phyloP scores from a whole-genome alignment of 148 eudicot species.

The Selenicereus undatus region DNA sequence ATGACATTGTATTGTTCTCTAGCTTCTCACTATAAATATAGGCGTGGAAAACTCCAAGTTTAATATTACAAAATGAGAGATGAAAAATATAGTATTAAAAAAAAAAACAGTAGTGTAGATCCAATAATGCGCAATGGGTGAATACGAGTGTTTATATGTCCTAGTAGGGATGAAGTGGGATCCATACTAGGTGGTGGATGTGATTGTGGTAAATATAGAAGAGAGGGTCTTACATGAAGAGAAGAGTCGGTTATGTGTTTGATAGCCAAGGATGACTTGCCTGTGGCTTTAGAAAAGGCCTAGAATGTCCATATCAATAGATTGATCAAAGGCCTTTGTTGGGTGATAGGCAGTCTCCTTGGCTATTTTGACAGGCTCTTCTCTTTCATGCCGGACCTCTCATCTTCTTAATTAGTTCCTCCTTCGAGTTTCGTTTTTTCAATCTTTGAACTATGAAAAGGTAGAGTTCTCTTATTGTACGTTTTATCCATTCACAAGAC shows the following conservation, averaged over 20 bases:
- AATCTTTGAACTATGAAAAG: too few species aligned
- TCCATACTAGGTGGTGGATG: too few species aligned
- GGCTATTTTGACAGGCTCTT: neutral
- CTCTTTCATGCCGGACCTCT: neutral
- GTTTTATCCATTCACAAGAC: too few species aligned
- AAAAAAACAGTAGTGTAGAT: too few species aligned
- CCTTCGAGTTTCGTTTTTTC: too few species aligned
- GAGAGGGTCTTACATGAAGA: conserved; percentile 4
- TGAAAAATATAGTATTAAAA: too few species aligned
- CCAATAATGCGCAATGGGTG: neutral
- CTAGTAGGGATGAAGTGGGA: too few species aligned
- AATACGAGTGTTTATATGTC: neutral
- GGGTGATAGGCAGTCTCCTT: neutral
- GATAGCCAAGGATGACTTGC: conserved; percentile 11
- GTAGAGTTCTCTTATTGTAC: too few species aligned
- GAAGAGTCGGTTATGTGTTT: conserved; percentile 3
- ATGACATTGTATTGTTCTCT: neutral
- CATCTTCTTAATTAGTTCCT: neutral
- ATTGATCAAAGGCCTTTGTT: too few species aligned
- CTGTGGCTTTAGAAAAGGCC: neutral
- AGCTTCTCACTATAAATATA: neutral
- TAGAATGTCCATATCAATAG: too few species aligned
- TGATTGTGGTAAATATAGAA: neutral
- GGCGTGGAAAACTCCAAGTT: neutral
- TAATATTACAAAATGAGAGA: neutral